These are phyloP conservation scores for Paramarasmius palmivorus DNA, from an alignment of 1,284 basidiomycete species.

Conservation along the genomic window DNA sequence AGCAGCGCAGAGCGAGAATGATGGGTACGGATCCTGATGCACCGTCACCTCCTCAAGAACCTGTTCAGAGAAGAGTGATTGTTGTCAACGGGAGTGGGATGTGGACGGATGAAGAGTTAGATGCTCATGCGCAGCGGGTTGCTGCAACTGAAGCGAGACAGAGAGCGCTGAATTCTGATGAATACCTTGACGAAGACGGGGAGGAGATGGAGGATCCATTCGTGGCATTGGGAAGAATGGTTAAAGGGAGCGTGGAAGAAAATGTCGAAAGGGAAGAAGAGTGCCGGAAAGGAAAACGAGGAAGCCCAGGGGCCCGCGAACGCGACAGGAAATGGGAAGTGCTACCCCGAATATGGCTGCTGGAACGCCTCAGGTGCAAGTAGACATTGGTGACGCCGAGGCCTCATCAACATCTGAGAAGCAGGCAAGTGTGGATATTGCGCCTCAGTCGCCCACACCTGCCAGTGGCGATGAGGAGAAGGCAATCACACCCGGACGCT, in stretches of 20 bases:
- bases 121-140: conserved; percentile 25
- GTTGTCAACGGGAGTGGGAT: conserved; percentile 24
- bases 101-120: conserved; percentile 37
- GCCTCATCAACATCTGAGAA: too few species aligned
- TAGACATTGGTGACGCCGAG: too few species aligned
- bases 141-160: conserved; percentile 25
- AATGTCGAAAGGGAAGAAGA: conserved; percentile 23
- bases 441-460: too few species aligned
- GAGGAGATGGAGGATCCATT: conserved; percentile 43
- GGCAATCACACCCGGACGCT: too few species aligned
- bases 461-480: too few species aligned
- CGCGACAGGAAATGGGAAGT: too few species aligned
- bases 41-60: conserved; percentile 18
- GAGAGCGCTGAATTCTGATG: conserved; percentile 18
- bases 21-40: conserved; percentile 15
- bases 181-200: conserved; percentile 15
- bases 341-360: too few species aligned
- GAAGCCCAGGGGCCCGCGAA: not conserved
- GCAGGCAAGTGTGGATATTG: too few species aligned
- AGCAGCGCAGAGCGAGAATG: conserved; percentile 29
- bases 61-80: conserved; percentile 11
- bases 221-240: conserved; percentile 42
- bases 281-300: conserved; percentile 3
- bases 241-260: conserved; percentile 45
- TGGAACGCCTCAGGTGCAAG: too few species aligned